Evolutionary conservation across 371 early-diverging fungal species (phyloP).

Genomic region (Rhizopus arrhizus): DNA sequence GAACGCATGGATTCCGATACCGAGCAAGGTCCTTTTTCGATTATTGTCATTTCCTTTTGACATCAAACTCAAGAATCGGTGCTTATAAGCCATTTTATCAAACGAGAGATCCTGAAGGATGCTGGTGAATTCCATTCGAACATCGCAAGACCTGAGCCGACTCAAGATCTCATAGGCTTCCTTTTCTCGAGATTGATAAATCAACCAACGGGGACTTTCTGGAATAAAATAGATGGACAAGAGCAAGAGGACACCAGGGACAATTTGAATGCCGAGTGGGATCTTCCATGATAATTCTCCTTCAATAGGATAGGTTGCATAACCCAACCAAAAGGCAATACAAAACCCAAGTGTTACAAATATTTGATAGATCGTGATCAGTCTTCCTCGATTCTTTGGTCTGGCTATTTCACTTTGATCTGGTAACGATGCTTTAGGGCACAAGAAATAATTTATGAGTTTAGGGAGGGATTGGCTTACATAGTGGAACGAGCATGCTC

Average conservation of each 20-base stretch:
- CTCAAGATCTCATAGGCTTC: conserved; percentile 76
- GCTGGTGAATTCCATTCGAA: conserved; percentile 63
- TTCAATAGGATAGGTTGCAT: conserved; percentile 28
- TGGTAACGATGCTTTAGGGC: neutral
- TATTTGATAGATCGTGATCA: conserved; percentile 89
- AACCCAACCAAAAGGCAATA: conserved; percentile 48
- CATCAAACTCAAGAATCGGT: conserved; percentile 56
- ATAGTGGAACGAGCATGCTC: conserved; percentile 46
- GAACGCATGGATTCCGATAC: conserved; percentile 70
- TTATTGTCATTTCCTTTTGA: conserved; percentile 57
- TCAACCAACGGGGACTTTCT: conserved; percentile 89
- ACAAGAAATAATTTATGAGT: too few relatives aligned
- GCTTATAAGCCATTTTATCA: conserved; percentile 74
- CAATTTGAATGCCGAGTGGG: conserved; percentile 76
- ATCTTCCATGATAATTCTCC: conserved; percentile 56
- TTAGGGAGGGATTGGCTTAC: conserved; percentile 28
- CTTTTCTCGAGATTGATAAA: conserved; percentile 60
- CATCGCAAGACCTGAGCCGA: conserved; percentile 54
- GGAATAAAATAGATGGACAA: conserved; percentile 72
- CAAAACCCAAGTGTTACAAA: conserved; percentile 75
- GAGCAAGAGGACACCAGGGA: conserved; percentile 71
- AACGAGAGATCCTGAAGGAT: conserved; percentile 73
- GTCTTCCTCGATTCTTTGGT: conserved; percentile 80
- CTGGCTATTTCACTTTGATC: conserved; percentile 90
- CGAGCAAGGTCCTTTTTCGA: conserved; percentile 65